Evolutionary conservation across 1,284 basidiomycete genomes (phyloP).

Genomic region (Ustilago nuda): DNA sequence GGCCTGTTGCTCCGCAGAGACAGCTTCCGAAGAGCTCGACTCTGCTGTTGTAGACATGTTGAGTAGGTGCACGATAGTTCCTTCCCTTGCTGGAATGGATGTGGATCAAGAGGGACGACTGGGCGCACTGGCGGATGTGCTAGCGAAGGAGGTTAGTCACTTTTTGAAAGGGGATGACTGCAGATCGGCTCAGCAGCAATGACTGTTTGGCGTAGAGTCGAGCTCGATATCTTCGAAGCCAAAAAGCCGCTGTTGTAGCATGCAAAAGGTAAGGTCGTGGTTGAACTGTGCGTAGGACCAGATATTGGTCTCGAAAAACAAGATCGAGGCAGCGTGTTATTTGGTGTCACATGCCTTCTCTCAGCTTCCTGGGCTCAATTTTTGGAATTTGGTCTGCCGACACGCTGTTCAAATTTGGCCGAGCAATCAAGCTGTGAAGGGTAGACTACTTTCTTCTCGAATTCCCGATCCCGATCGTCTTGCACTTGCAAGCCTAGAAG

Average conservation of each 20-base stretch:
- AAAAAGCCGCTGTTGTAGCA: no score
- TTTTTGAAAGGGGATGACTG: background rate
- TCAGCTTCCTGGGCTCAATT: background rate
- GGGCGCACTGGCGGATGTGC: background rate
- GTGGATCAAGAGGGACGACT: background rate
- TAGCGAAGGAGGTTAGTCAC: no score
- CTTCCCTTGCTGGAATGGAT: background rate
- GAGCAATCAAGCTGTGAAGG: background rate
- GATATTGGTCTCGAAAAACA: background rate
- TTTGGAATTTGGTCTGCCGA: background rate
- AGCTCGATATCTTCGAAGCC: no score
- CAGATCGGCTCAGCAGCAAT: background rate
- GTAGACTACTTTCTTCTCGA: slow-evolving; percentile 7
- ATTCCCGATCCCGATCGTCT: background rate
- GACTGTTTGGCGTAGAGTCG: background rate
- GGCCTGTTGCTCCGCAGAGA: slow-evolving; percentile 41
- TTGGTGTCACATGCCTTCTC: slow-evolving; percentile 12
- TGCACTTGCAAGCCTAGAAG: background rate
- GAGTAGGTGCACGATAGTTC: background rate
- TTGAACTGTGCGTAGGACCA: no score
- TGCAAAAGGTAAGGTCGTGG: no score
- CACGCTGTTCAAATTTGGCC: slow-evolving; percentile 12
- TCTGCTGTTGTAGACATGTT: slow-evolving; percentile 28
- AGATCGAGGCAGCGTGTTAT: background rate
- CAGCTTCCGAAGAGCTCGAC: slow-evolving; percentile 23